phyloP scores from a whole-genome alignment of 495 filamentous ascomycete species.

The Apodospora peruviana region DNA sequence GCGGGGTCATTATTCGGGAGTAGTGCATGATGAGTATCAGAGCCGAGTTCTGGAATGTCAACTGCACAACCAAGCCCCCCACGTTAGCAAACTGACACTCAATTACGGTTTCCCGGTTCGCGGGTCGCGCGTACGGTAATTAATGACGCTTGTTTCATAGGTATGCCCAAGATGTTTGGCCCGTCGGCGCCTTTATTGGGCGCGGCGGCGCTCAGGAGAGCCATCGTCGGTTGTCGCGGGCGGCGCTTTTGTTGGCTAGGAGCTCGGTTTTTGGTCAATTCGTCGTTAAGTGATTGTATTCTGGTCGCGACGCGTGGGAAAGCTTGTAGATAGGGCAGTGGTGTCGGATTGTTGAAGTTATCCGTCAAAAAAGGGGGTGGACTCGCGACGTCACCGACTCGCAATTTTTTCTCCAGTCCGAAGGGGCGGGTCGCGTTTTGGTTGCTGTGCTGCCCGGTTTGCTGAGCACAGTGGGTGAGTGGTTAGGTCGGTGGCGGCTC shows the following conservation, averaged over 20 bases:
- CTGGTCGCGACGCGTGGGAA: background rate
- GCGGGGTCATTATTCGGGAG: slow-evolving; percentile 81
- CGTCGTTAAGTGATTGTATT: too few species aligned
- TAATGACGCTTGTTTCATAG: slow-evolving; percentile 74
- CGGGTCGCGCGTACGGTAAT: slow-evolving; percentile 54
- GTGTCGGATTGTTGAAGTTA: background rate
- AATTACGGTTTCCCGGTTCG: background rate
- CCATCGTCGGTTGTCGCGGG: too few species aligned
- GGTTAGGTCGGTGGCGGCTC: too few species aligned
- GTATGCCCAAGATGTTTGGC: slow-evolving; percentile 54
- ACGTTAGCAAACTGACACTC: background rate
- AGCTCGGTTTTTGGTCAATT: too few species aligned
- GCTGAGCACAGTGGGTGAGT: too few species aligned
- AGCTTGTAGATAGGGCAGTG: background rate
- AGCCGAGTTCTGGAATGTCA: slow-evolving; percentile 74
- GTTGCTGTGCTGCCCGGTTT: too few species aligned
- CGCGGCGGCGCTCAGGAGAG: too few species aligned
- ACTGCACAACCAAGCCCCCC: slow-evolving; percentile 34
- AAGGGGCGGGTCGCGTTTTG: too few species aligned
- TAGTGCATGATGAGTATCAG: slow-evolving; percentile 86
- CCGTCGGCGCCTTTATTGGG: slow-evolving; percentile 24
- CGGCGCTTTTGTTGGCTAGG: too few species aligned
- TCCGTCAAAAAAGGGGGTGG: background rate
- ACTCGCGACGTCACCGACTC: background rate
- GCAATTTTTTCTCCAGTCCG: too few species aligned